A percentile compares a stretch with the other conserved stretches of the same genome.
phyloP scores from a whole-genome alignment of 371 early-diverging fungal genomes.

The Mucor sp. region DNA sequence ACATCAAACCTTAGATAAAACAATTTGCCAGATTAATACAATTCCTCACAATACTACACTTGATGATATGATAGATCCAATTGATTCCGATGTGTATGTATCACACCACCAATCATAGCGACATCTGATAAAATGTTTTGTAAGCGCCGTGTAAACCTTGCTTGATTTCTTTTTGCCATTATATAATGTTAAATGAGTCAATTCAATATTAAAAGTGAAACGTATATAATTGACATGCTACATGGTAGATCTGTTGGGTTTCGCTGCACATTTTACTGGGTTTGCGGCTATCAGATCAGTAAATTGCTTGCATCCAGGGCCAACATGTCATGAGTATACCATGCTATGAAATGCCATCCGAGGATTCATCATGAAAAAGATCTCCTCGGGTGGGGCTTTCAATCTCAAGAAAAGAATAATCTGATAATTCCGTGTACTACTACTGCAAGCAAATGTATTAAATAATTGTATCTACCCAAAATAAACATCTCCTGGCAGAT shows the following conservation, averaged over 20 bases:
- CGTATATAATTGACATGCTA: neutral
- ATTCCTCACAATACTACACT: neutral
- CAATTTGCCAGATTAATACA: neutral
- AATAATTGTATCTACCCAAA: neutral
- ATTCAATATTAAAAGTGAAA: neutral
- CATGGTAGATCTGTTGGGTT: neutral
- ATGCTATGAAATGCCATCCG: neutral
- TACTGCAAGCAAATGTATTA: neutral
- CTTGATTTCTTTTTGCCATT: neutral
- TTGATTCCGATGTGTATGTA: neutral
- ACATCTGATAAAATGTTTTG: slow-evolving; percentile 1
- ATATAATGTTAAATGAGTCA: neutral
- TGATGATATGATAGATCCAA: neutral
- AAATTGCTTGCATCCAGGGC: neutral
- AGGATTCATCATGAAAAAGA: neutral
- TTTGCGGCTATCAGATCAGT: neutral
- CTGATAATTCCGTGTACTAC: neutral
- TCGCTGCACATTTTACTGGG: neutral
- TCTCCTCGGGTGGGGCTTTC: neutral
- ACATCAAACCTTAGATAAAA: neutral
- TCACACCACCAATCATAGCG: neutral
- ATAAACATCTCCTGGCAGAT: neutral
- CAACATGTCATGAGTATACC: neutral
- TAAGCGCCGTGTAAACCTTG: neutral
- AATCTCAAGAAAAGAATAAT: neutral